phyloP scores from a whole-genome alignment of 2,329 filamentous ascomycete genomes.

The Cladosporium sphaerospermum region DNA sequence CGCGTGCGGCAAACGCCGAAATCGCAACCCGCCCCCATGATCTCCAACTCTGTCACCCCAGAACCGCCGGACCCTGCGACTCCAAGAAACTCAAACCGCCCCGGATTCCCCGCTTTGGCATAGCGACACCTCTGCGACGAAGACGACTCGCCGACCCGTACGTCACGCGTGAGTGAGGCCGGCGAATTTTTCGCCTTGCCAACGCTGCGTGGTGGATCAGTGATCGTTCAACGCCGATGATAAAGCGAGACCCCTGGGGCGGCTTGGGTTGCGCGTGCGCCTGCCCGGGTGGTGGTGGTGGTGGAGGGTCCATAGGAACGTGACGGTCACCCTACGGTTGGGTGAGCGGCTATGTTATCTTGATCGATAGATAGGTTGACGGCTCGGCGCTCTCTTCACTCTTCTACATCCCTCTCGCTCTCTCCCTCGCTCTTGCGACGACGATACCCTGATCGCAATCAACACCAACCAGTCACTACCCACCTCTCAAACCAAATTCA shows the following conservation, averaged over 20 bases:
- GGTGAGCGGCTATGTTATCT: background rate
- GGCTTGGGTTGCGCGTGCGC: too few relatives aligned
- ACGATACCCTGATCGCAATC: background rate
- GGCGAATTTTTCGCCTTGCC: background rate
- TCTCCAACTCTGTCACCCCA: background rate
- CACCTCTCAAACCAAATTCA: background rate
- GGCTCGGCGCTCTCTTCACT: background rate
- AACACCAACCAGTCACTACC: background rate
- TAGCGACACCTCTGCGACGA: background rate
- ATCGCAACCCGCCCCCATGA: too few relatives aligned
- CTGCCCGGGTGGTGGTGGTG: too few relatives aligned
- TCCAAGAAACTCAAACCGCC: background rate
- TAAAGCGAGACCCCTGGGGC: too few relatives aligned
- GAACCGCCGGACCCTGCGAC: background rate
- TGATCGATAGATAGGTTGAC: background rate
- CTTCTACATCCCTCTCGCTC: background rate
- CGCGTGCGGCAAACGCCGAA: too few relatives aligned
- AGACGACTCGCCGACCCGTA: background rate
- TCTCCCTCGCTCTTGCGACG: background rate
- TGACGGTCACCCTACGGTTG: background rate
- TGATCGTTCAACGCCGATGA: too few relatives aligned
- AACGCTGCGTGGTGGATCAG: background rate
- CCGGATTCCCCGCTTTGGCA: background rate
- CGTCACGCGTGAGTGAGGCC: background rate
- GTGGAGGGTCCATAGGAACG: too few relatives aligned